Base-by-base conservation (phyloP, 2,329 filamentous ascomycete genomes). In the Alternaria sp. region DNA sequence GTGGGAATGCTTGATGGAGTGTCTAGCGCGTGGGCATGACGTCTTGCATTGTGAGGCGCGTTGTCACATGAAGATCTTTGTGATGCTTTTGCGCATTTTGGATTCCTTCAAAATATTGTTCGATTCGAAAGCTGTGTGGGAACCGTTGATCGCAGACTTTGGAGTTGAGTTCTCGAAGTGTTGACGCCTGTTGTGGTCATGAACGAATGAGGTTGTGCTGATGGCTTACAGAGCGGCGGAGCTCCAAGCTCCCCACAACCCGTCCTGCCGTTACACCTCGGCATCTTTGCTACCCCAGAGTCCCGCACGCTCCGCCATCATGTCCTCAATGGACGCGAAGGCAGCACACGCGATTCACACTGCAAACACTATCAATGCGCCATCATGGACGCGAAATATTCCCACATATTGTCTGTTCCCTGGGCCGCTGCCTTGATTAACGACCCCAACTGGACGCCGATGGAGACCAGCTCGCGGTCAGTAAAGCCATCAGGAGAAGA, bases 341-440 rank as follows among this genome's bases (percentile, higher is more conserved):
- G 26, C 9, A 20, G 25, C 47, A n/a, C n/a, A 30, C 28, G 25
- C 15, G 4, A 21, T 6, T 23, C 25, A 4, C 25, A 20, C 18
- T 18, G 23, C 37, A 26, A 28, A 46, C 11, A 30, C 14, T 18
- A 56, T 23, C 14, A 15, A 45, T 28, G 23, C 41, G 14, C 25
- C 50, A 78, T 75, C 71, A 65, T 60, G 51, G 69, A 71, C 25
- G 60, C 70, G 26, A 53, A 69, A 20, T 66, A 75, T 14, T 43
- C 59, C 11, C 72, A 65, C 37, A 63, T 81, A 33, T 65, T 64
- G 8, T 58, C 78, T 21, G 83, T 84, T 23, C 83, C 85, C 12
- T 88, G 86, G 86, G 86, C 83, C 61, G 78, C 79, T 2, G 69
- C 72, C 14, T 78, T 85, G 47, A 78, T 88, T 50, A 68, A 75